Conservation (phyloP, 2,329 filamentous ascomycete genomes). For the Trichoderma cornu-damae region DNA sequence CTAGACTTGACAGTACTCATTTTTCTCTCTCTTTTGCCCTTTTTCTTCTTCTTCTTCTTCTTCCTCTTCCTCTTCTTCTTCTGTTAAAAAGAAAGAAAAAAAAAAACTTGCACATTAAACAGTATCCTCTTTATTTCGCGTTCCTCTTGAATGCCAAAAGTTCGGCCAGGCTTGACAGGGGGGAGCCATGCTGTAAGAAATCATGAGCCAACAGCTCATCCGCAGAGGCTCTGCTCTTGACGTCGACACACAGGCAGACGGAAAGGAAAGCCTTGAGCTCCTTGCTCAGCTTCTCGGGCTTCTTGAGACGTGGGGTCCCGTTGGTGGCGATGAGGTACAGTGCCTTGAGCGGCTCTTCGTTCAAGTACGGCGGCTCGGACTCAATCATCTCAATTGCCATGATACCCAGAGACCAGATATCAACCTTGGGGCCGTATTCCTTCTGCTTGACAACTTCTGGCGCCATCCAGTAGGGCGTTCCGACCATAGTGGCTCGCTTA, state of each 20-base stretch:
- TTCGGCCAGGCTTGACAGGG: slow-evolving; percentile 74
- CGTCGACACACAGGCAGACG: slow-evolving; percentile 93
- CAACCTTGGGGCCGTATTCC: slow-evolving; percentile 96
- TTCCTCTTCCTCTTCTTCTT: no score
- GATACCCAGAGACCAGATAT: slow-evolving; percentile 98
- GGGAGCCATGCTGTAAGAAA: slow-evolving; percentile 89
- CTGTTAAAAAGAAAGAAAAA: no score
- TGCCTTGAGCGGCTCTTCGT: slow-evolving; percentile 95
- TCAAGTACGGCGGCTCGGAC: slow-evolving; percentile 93
- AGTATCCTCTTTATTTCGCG: slow-evolving; percentile 45
- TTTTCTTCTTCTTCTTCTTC: no score
- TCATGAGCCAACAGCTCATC: slow-evolving; percentile 87
- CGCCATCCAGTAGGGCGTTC: slow-evolving; percentile 99
- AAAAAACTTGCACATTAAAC: slow-evolving; percentile 12
- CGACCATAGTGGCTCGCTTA: slow-evolving; percentile 98
- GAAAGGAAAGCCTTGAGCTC: slow-evolving; percentile 96
- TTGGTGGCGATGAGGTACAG: slow-evolving; percentile 97
- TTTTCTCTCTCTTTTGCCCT: slow-evolving; percentile 21
- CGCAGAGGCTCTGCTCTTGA: slow-evolving; percentile 88
- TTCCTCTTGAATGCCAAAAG: slow-evolving; percentile 82
- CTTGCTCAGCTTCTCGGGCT: slow-evolving; percentile 95
- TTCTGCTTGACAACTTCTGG: slow-evolving; percentile 99
- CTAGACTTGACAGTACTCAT: background rate
- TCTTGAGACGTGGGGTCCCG: slow-evolving; percentile 93
- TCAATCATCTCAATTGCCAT: slow-evolving; percentile 99